A percentile compares a stretch with the other conserved stretches of the same genome.
These are phyloP conservation scores for Venturia asperata DNA, from an alignment of 2,329 filamentous ascomycete genomes.

Conservation along the genomic window DNA sequence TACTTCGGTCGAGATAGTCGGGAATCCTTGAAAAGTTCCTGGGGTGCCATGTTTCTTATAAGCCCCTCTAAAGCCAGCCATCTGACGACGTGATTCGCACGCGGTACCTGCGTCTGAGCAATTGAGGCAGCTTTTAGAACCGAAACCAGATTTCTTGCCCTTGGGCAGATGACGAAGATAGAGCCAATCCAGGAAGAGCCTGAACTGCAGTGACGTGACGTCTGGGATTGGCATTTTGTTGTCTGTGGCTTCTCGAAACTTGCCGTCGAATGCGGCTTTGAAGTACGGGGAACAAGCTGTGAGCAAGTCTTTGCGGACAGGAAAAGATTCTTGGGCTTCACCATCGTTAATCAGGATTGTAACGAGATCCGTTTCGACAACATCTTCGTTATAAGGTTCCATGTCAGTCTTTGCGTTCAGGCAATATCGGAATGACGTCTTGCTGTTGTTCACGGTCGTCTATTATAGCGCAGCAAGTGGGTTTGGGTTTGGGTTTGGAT, in stretches of 20 bases:
- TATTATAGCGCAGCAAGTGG: too few species aligned
- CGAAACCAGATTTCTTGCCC: rapidly evolving
- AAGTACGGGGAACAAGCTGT: slow-evolving; percentile 15
- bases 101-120: neutral
- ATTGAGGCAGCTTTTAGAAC: neutral
- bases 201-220: neutral
- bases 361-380: neutral
- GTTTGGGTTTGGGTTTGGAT: too few species aligned
- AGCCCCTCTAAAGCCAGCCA: neutral
- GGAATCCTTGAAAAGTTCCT: neutral
- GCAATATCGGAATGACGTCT: too few species aligned
- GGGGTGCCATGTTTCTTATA: neutral
- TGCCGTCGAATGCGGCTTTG: neutral
- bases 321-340: neutral
- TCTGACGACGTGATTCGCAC: neutral
- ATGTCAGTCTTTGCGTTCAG: neutral
- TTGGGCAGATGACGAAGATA: slow-evolving; percentile 1
- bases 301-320: slow-evolving; percentile 10
- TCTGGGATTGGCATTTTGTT: neutral
- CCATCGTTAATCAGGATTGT: slow-evolving; percentile 1
- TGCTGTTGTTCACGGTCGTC: too few species aligned
- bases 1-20: neutral
- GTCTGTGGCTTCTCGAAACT: neutral
- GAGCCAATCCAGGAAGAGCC: slow-evolving; percentile 9
- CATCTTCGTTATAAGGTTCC: neutral